phyloP scores from a whole-genome alignment of 2,329 filamentous ascomycete genomes.

The Penicillium sp. region DNA sequence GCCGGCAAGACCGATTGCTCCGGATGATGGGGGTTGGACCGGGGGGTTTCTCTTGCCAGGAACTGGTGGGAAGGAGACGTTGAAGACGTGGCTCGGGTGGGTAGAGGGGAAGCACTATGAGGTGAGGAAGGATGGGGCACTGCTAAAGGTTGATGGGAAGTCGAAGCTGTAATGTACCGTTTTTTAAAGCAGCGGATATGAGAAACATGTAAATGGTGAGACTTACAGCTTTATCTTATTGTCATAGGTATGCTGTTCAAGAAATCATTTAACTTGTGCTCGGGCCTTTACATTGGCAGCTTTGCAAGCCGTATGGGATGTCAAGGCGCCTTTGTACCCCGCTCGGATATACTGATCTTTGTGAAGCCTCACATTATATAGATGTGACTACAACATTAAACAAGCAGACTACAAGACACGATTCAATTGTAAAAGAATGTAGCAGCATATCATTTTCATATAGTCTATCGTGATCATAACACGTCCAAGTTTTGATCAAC shows the following conservation, averaged over 20 bases:
- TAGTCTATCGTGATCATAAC: neutral
- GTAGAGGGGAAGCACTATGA: conserved; percentile 71
- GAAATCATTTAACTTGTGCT: no score
- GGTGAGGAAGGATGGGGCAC: conserved; percentile 62
- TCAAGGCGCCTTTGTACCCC: no score
- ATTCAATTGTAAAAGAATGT: neutral
- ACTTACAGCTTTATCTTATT: no score
- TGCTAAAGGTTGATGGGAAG: conserved; percentile 56
- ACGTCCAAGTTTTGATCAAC: neutral
- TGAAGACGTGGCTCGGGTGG: conserved; percentile 80
- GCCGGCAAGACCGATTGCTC: conserved; percentile 64
- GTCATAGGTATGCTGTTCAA: no score
- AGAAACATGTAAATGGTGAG: no score
- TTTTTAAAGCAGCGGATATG: neutral
- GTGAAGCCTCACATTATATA: no score
- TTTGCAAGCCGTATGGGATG: no score
- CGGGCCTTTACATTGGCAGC: no score
- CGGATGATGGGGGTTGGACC: conserved; percentile 72
- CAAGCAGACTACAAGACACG: neutral
- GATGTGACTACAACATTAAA: no score
- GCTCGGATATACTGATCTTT: no score
- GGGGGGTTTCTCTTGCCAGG: conserved; percentile 67
- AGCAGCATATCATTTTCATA: neutral
- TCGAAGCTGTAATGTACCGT: conserved; percentile 31
- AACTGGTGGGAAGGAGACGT: conserved; percentile 70